These are phyloP conservation scores for Talinum fruticosum DNA, from an alignment of 148 eudicot species.

Conservation along the genomic window DNA sequence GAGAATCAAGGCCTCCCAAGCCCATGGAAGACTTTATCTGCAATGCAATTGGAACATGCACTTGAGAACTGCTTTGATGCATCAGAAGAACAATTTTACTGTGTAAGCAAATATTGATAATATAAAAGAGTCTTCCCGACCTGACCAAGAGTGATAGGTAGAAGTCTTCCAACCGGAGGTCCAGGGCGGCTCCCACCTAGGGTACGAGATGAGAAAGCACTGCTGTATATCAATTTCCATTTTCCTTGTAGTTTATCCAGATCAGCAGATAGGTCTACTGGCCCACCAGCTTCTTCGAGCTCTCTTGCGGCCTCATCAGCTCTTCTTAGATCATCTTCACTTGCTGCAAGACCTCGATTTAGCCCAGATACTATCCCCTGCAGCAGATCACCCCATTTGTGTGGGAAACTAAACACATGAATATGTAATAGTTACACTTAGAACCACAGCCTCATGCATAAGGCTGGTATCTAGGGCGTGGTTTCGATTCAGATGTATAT, in stretches of 20 bases:
- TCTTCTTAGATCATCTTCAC: slow-evolving; percentile 63
- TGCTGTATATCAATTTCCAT: slow-evolving; percentile 91
- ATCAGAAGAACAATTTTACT: background rate
- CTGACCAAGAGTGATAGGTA: slow-evolving; percentile 94
- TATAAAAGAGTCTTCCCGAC: slow-evolving; percentile 27
- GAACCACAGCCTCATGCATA: background rate
- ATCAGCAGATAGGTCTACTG: slow-evolving; percentile 58
- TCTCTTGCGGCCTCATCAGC: slow-evolving; percentile 90
- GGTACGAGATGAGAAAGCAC: slow-evolving; percentile 95
- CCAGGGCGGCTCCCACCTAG: slow-evolving; percentile 97
- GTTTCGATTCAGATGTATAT: background rate
- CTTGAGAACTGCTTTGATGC: background rate
- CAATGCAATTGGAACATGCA: too few species aligned
- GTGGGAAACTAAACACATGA: background rate
- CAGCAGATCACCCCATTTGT: slow-evolving; percentile 10
- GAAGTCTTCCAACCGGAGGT: slow-evolving; percentile 80
- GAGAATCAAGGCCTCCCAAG: background rate
- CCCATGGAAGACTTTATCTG: background rate
- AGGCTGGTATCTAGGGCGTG: background rate
- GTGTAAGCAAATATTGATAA: too few species aligned
- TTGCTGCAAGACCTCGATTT: slow-evolving; percentile 95
- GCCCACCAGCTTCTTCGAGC: slow-evolving; percentile 65
- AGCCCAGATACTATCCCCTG: slow-evolving; percentile 88
- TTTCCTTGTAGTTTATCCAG: slow-evolving; percentile 84
- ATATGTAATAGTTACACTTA: background rate